Conservation (phyloP, 352 stramenopile species). For the Phytophthora tubulina region DNA sequence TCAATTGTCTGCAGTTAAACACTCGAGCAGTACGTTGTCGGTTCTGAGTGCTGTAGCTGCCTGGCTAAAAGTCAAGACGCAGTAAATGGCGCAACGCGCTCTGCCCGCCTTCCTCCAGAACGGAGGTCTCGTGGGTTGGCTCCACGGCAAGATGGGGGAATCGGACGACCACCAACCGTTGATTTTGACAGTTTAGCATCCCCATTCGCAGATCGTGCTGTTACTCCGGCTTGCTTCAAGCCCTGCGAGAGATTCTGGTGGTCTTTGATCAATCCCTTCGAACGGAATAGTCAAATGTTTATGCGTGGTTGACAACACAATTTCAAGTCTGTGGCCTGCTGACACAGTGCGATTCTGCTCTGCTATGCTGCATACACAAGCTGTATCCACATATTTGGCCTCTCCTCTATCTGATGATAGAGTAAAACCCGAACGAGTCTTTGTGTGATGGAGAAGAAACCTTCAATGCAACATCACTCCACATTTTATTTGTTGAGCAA, state of each 20-base stretch:
- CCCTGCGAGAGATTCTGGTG: conserved; percentile 49
- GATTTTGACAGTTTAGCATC: not conserved
- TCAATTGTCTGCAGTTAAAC: too few relatives aligned
- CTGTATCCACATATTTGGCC: conserved; percentile 66
- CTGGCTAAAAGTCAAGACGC: conserved; percentile 57
- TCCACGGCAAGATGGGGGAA: conserved; percentile 58
- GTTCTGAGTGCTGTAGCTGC: conserved; percentile 31
- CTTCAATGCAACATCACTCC: too few relatives aligned
- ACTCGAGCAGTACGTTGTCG: conserved; percentile 11
- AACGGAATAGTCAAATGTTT: conserved; percentile 45
- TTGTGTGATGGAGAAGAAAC: too few relatives aligned
- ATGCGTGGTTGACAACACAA: conserved; percentile 61
- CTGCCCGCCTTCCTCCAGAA: conserved; percentile 67
- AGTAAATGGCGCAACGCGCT: conserved; percentile 49
- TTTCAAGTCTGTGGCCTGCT: conserved; percentile 46
- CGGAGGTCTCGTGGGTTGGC: conserved; percentile 69
- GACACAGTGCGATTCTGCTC: conserved; percentile 57
- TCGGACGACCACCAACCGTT: conserved; percentile 9
- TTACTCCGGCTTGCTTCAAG: conserved; percentile 51
- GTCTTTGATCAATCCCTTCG: conserved; percentile 70
- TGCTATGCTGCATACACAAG: conserved; percentile 65
- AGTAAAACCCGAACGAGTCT: too few relatives aligned
- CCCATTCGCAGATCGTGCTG: conserved; percentile 1
- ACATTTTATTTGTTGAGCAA: too few relatives aligned
- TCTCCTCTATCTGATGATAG: too few relatives aligned